A percentile compares a stretch with the other conserved stretches of the same genome.
phyloP scores from a whole-genome alignment of 1,284 basidiomycete genomes.

The Cutaneotrichosporon cutaneum region DNA sequence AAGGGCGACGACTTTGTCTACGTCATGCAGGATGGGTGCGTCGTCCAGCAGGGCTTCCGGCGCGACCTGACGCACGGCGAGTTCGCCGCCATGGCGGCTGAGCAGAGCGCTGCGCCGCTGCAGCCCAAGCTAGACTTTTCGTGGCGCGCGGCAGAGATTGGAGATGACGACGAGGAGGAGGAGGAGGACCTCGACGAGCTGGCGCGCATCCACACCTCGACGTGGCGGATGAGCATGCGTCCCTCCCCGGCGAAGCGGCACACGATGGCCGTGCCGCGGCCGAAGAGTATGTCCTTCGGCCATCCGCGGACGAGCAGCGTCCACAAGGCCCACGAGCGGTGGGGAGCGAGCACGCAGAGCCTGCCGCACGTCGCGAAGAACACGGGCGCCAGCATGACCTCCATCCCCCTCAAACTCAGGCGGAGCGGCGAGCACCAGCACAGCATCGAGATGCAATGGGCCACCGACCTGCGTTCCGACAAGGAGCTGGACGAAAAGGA shows the following conservation, averaged over 20 bases:
- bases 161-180: conserved; percentile 1
- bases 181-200: conserved; percentile 21
- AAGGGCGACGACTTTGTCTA: conserved; percentile 79
- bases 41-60: conserved; percentile 88
- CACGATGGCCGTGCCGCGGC: background rate
- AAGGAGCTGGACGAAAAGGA: background rate
- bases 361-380: no score
- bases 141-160: conserved; percentile 30
- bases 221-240: background rate
- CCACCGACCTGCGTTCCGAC: background rate
- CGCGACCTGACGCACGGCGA: conserved; percentile 64
- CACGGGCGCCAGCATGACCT: background rate
- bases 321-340: no score
- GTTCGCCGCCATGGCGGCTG: conserved; percentile 48
- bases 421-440: no score
- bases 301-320: background rate
- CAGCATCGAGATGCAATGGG: background rate
- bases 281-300: background rate
- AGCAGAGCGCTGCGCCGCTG: conserved; percentile 48
- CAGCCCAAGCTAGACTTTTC: conserved; percentile 45
- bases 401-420: background rate
- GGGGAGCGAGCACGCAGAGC: no score
- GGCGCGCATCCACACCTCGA: conserved; percentile 5
- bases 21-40: conserved; percentile 74
- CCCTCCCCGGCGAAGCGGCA: background rate